A percentile compares a stretch with the other conserved stretches of the same genome.
phyloP scores from a whole-genome alignment of 2,329 filamentous ascomycete species.

The Calonectria fujianensis region DNA sequence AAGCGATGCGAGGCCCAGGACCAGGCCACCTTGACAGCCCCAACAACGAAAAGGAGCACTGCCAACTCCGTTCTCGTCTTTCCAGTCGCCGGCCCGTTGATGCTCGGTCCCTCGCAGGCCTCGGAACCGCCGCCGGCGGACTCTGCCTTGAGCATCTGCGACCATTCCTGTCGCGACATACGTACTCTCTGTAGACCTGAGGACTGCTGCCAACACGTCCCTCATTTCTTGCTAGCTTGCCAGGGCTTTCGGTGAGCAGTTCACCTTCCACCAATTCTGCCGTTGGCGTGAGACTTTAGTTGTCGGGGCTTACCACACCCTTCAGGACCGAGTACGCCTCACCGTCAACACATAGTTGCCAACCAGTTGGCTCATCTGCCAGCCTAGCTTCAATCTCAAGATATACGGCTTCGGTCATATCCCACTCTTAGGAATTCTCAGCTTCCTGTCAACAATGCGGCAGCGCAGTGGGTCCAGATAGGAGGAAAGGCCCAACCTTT shows the following conservation, averaged over 20 bases:
- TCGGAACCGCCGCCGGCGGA: constrained; percentile 28
- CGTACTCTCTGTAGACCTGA: constrained; percentile 29
- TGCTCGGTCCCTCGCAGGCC: constrained; percentile 31
- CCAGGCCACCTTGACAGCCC: background rate
- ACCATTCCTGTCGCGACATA: constrained; percentile 32
- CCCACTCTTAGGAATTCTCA: constrained; percentile 28
- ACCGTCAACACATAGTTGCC: background rate
- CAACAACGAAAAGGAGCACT: constrained; percentile 3
- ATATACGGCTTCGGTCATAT: constrained; percentile 26
- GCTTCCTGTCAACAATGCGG: constrained; percentile 39
- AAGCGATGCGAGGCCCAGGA: constrained; percentile 8
- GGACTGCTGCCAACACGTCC: constrained; percentile 34
- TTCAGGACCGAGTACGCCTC: constrained; percentile 7
- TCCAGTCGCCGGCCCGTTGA: constrained; percentile 10
- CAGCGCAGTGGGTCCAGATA: constrained; percentile 32
- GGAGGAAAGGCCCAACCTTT: constrained; percentile 30
- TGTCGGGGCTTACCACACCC: constrained; percentile 3
- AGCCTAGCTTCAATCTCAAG: constrained; percentile 2
- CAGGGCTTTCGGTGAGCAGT: background rate
- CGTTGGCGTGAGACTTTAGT: constrained; percentile 15
- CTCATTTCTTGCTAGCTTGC: constrained; percentile 39
- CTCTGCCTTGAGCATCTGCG: constrained; percentile 27
- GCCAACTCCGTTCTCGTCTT: constrained; percentile 10
- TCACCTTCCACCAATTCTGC: constrained; percentile 12
- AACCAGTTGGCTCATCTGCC: constrained; percentile 25